Evolutionary conservation across 2,329 filamentous ascomycete genomes (phyloP), one percentile per base, ranked within the genome.

Genomic region (Fusarium marasasianum): DNA sequence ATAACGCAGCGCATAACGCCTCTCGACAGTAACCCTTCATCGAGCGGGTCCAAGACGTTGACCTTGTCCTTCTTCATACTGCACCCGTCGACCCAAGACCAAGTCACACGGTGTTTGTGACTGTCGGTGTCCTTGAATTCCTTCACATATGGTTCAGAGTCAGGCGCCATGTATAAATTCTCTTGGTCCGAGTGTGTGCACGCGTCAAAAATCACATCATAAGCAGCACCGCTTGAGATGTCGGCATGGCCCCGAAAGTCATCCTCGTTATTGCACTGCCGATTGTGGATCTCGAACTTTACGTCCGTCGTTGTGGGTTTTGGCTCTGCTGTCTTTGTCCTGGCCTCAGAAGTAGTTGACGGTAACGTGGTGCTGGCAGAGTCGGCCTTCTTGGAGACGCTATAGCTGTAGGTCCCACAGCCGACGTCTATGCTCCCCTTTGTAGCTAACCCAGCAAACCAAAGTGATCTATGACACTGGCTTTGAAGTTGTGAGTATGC

Each of bases 171-270:
- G 24, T 45, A 26, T 9, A 45, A 4, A 13, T 26, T 3, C 24
- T 45, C 11, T 4, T 45, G 1, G 24, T 4, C 2, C 0, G 24
- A 6, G 12, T 26, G 17, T 14, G 43, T 4, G 43, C 24, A 45
- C 11, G 43, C 24, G 3, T 45, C 24, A 2, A 6, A 1, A 13
- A 45, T 45, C n/a, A 18, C 43, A 1, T 26, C 0, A 18, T 26
- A 9, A 9, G 11, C n/a, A 6, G 17, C 43, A n/a, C 5, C 0
- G 7, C 6, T 0, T 45, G 17, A 24, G 13, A 45, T 20, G 3
- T 45, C 43, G 1, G 17, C n/a, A 9, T 26, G 43, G n/a, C 11
- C 43, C 11, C 7, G n/a, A 26, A 45, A 45, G 43, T 26, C 43
- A 5, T 45, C 43, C 43, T 26, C 17, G 43, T 26, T 18, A 9